phyloP scores from a whole-genome alignment of 192 early-diverging fungal species.

The Lobosporangium transversale region DNA sequence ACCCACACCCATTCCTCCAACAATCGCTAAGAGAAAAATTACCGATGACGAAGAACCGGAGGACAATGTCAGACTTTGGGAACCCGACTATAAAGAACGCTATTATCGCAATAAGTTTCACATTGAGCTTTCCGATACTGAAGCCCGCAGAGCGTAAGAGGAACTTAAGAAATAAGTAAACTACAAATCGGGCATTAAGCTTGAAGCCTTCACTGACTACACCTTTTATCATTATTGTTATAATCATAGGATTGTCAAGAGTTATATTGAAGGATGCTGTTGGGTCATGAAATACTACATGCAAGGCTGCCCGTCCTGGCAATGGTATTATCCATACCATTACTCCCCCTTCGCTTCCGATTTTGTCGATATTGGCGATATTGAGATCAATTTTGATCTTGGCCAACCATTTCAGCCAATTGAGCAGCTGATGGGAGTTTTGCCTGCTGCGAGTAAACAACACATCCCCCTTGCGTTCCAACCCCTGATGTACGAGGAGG shows the following conservation, averaged over 20 bases:
- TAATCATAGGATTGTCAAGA: slow-evolving; percentile 64
- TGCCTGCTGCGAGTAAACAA: slow-evolving; percentile 81
- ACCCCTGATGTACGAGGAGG: slow-evolving; percentile 81
- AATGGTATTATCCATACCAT: slow-evolving; percentile 98
- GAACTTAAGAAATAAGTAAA: not conserved
- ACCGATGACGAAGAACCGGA: slow-evolving; percentile 65
- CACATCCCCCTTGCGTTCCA: slow-evolving; percentile 76
- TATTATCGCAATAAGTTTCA: slow-evolving; percentile 78
- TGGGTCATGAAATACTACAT: slow-evolving; percentile 98
- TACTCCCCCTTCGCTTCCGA: slow-evolving; percentile 92
- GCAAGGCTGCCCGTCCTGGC: slow-evolving; percentile 86
- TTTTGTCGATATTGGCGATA: slow-evolving; percentile 76
- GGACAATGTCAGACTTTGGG: slow-evolving; percentile 76
- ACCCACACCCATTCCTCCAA: slow-evolving; percentile 47
- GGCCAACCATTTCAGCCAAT: slow-evolving; percentile 89
- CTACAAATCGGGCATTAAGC: too few relatives aligned
- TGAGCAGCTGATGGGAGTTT: slow-evolving; percentile 97
- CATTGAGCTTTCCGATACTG: slow-evolving; percentile 66
- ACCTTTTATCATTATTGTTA: not conserved
- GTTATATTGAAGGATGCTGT: slow-evolving; percentile 94
- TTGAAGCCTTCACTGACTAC: not conserved
- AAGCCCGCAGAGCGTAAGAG: slow-evolving; percentile 65
- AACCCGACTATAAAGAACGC: slow-evolving; percentile 77
- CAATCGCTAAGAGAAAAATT: slow-evolving; percentile 51
- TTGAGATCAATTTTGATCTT: slow-evolving; percentile 83